phyloP scores from a whole-genome alignment of 768 basidiomycete species.

The Gloeopeniophorella convolvens region DNA sequence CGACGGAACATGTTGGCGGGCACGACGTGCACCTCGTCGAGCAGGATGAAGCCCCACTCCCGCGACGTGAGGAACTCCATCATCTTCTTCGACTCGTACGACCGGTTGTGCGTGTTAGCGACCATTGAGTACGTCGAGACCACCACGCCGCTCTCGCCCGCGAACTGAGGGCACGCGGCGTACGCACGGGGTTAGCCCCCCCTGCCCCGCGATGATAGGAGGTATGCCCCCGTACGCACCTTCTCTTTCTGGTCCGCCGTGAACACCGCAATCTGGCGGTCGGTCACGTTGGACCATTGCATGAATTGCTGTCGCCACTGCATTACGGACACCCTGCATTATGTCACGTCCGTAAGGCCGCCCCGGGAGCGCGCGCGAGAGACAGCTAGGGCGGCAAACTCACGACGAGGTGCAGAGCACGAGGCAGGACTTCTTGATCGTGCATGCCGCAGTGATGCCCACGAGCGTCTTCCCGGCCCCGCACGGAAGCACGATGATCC shows the following conservation, averaged over 20 bases:
- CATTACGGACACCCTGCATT: slow-evolving; percentile 78
- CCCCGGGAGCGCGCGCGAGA: not conserved
- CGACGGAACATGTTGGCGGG: slow-evolving; percentile 98
- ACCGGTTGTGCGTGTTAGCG: slow-evolving; percentile 95
- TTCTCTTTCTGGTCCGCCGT: slow-evolving; percentile 98
- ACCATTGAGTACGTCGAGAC: slow-evolving; percentile 99
- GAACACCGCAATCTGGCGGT: slow-evolving; percentile 94
- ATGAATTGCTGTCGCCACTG: slow-evolving; percentile 99
- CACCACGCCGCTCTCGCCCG: slow-evolving; percentile 95
- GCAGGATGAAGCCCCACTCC: slow-evolving; percentile 97
- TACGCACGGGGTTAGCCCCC: slow-evolving; percentile 7
- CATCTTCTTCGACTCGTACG: slow-evolving; percentile 99
- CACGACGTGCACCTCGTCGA: slow-evolving; percentile 98
- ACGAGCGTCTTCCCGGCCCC: slow-evolving; percentile 99
- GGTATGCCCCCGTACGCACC: slow-evolving; percentile 35
- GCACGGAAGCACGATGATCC: slow-evolving; percentile 97
- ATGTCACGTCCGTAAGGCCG: slow-evolving; percentile 11
- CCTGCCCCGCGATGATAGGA: slow-evolving; percentile 9
- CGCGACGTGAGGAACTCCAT: slow-evolving; percentile 99
- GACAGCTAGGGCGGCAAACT: slow-evolving; percentile 35
- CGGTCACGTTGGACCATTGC: slow-evolving; percentile 97
- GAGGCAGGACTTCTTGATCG: slow-evolving; percentile 97
- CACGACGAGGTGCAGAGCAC: slow-evolving; percentile 97
- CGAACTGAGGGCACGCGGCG: slow-evolving; percentile 56
- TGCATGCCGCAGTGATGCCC: slow-evolving; percentile 98